phyloP scores from a whole-genome alignment of 2,329 filamentous ascomycete species.

The Aspergillus cejpii region DNA sequence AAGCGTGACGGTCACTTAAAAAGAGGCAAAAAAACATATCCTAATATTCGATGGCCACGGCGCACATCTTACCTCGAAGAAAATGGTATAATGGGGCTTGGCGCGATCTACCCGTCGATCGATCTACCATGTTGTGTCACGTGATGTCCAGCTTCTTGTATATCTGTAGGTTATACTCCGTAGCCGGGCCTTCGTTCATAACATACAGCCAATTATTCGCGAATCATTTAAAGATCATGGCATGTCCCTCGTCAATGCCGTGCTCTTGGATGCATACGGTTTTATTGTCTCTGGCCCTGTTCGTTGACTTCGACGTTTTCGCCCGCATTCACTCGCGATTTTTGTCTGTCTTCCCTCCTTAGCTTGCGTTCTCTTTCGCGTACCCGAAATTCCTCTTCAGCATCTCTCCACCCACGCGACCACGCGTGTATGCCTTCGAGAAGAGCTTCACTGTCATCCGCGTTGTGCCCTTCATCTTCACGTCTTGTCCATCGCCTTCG shows the following conservation, averaged over 20 bases:
- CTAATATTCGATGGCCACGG: too few species aligned
- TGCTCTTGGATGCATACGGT: background rate
- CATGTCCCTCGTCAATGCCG: background rate
- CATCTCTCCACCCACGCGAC: slow-evolving; percentile 41
- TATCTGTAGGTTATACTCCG: too few species aligned
- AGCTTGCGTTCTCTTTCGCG: slow-evolving; percentile 57
- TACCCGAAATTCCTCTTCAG: slow-evolving; percentile 34
- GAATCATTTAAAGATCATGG: too few species aligned
- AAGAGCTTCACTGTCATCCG: slow-evolving; percentile 25
- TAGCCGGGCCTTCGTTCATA: too few species aligned
- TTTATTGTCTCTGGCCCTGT: background rate
- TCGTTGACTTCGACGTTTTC: background rate
- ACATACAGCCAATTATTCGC: too few species aligned
- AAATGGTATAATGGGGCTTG: too few species aligned
- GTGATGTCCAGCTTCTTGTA: too few species aligned
- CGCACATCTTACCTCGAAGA: too few species aligned
- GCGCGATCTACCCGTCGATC: too few species aligned
- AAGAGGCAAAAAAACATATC: too few species aligned
- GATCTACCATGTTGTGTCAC: too few species aligned
- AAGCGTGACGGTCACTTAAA: too few species aligned
- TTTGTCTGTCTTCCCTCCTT: slow-evolving; percentile 29
- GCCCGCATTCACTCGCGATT: background rate
- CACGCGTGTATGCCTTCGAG: slow-evolving; percentile 39
- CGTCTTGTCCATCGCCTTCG: slow-evolving; percentile 17
- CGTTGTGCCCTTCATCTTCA: slow-evolving; percentile 12